Percentiles rank a stretch among this genome's conserved stretches.
phyloP scores from a whole-genome alignment of 371 early-diverging fungal species.

The Amoeboaphelidium protococcarum region DNA sequence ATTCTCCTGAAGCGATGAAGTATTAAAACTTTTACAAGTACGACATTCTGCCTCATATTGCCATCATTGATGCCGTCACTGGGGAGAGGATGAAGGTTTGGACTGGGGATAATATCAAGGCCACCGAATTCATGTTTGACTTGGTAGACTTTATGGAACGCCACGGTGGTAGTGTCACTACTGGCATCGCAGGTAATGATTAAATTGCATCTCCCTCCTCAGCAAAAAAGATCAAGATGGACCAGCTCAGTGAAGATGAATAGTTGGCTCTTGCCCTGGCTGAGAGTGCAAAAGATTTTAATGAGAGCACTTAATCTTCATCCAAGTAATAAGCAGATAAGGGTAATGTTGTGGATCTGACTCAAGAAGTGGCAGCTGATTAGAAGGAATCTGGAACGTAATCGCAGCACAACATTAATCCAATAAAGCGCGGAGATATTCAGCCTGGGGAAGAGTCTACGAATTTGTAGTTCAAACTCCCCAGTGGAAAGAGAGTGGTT shows the following conservation, averaged over 20 bases:
- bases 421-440: neutral
- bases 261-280: slow-evolving; percentile 51
- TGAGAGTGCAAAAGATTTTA: slow-evolving; percentile 3
- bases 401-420: neutral
- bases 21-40: slow-evolving; percentile 45
- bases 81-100: slow-evolving; percentile 19
- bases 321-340: neutral
- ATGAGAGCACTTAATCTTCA: too few relatives aligned
- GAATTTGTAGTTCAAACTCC: too few relatives aligned
- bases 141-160: slow-evolving; percentile 17
- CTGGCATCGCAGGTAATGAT: too few relatives aligned
- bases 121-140: neutral
- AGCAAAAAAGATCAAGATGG: slow-evolving; percentile 6
- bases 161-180: too few relatives aligned
- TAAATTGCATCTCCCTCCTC: slow-evolving; percentile 8
- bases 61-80: slow-evolving; percentile 66
- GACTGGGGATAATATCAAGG: neutral
- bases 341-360: neutral
- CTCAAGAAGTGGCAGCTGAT: neutral
- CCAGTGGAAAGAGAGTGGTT: neutral
- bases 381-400: neutral
- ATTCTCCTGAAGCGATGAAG: slow-evolving; percentile 35
- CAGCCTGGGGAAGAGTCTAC: neutral
- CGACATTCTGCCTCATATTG: slow-evolving; percentile 42
- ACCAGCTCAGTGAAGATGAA: slow-evolving; percentile 63